These are phyloP conservation scores for Thermothelomyces thermophilus DNA, from an alignment of 2,329 filamentous ascomycete genomes.

Conservation along the genomic window DNA sequence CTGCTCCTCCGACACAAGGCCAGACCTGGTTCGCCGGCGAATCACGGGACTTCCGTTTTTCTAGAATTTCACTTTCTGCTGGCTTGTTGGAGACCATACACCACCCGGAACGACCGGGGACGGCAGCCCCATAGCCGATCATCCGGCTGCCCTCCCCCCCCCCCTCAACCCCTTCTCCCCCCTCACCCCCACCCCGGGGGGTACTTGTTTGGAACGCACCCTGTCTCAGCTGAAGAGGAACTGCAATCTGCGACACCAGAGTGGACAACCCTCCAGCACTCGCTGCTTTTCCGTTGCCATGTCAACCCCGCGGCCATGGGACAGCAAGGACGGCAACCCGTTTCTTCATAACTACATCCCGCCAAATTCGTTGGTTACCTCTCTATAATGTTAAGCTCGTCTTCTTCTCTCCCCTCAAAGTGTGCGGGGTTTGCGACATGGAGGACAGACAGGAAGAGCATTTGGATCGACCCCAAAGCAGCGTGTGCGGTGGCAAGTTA, in stretches of 20 bases:
- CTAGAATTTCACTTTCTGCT: slow-evolving; percentile 3
- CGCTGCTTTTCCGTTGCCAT: background rate
- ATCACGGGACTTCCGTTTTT: slow-evolving; percentile 9
- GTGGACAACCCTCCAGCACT: background rate
- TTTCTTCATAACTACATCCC: background rate
- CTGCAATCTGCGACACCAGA: background rate
- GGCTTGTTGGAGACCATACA: slow-evolving; percentile 5
- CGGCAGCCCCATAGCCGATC: background rate
- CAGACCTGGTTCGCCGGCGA: background rate
- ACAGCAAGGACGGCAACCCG: background rate
- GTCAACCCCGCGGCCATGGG: background rate
- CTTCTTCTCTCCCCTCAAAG: no score
- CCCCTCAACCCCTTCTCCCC: no score
- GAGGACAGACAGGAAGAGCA: background rate
- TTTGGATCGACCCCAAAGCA: background rate
- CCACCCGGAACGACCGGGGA: slow-evolving; percentile 3
- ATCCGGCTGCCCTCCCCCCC: no score
- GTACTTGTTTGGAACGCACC: no score
- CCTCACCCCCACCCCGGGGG: no score
- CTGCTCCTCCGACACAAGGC: background rate
- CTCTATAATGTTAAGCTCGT: background rate
- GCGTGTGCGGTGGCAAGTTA: background rate
- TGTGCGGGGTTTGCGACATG: background rate
- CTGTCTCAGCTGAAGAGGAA: background rate
- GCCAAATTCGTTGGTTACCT: background rate